These are phyloP conservation scores for Acer negundo DNA, from an alignment of 345 rosid species.

Conservation along the genomic window DNA sequence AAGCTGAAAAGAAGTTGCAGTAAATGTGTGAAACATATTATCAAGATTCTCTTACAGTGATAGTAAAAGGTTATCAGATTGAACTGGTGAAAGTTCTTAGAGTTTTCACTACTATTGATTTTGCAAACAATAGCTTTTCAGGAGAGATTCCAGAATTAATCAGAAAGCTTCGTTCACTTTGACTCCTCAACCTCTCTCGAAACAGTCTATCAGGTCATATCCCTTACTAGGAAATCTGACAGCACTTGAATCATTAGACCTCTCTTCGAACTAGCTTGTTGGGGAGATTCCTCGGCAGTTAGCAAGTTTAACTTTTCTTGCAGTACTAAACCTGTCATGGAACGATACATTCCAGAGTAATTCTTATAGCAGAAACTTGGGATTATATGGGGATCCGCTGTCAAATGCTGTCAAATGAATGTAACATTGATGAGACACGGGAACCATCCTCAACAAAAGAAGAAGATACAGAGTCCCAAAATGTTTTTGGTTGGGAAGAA, in stretches of 20 bases:
- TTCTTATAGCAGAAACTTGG: background rate
- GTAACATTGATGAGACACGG: background rate
- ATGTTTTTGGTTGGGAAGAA: background rate
- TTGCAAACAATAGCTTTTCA: constrained; percentile 13
- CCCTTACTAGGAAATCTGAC: background rate
- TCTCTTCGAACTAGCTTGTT: background rate
- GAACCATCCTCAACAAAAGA: no score
- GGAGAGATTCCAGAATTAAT: constrained; percentile 7
- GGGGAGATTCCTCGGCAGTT: background rate
- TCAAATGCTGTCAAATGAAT: background rate
- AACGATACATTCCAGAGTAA: background rate
- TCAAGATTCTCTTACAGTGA: background rate
- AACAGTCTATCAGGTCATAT: background rate
- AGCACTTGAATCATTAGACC: background rate
- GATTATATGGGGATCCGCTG: background rate
- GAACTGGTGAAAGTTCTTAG: background rate
- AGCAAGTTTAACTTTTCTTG: background rate
- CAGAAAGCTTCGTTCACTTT: background rate
- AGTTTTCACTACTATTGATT: constrained; percentile 5
- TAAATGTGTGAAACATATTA: background rate
- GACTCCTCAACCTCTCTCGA: background rate
- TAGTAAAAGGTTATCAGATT: constrained; percentile 5
- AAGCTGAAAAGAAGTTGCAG: background rate
- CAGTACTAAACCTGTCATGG: background rate
- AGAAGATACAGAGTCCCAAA: background rate